phyloP scores from a whole-genome alignment of 768 basidiomycete species.

The Kwoniella europaea region DNA sequence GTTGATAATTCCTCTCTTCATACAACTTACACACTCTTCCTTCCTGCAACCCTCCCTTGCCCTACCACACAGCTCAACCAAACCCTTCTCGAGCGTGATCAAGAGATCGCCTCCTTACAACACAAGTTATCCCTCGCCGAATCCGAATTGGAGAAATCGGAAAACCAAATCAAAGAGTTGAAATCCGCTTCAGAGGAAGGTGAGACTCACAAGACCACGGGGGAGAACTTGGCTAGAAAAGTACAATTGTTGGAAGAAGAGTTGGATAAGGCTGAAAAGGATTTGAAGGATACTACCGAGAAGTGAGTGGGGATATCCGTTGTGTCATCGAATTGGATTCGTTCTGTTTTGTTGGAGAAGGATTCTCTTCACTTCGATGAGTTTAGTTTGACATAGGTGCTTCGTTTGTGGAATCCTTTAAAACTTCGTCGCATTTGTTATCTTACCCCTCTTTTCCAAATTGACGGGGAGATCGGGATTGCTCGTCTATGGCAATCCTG shows the following conservation, averaged over 20 bases:
- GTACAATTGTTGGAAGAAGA: conserved; percentile 92
- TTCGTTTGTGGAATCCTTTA: neutral
- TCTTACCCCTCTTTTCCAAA: no score
- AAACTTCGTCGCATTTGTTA: neutral
- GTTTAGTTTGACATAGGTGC: neutral
- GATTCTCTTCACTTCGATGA: no score
- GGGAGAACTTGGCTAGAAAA: conserved; percentile 78
- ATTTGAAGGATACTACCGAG: conserved; percentile 92
- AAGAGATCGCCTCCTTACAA: conserved; percentile 78
- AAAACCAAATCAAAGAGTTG: conserved; percentile 68
- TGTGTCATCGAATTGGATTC: no score
- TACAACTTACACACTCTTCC: neutral
- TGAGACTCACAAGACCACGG: conserved; percentile 71
- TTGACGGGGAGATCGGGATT: no score
- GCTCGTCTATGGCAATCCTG: no score
- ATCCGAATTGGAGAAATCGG: conserved; percentile 71
- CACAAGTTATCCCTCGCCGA: conserved; percentile 73
- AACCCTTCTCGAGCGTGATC: conserved; percentile 75
- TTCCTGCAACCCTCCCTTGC: neutral
- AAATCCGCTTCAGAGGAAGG: conserved; percentile 72
- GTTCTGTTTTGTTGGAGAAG: no score
- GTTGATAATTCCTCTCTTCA: no score
- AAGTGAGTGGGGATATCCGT: conserved; percentile 68
- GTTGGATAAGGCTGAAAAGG: conserved; percentile 93
- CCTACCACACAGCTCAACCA: conserved; percentile 65